A percentile compares a stretch with the other conserved stretches of the same genome.
These are phyloP conservation scores for Furcasterigmium furcatum DNA, from an alignment of 2,329 filamentous ascomycete genomes.

Conservation along the genomic window DNA sequence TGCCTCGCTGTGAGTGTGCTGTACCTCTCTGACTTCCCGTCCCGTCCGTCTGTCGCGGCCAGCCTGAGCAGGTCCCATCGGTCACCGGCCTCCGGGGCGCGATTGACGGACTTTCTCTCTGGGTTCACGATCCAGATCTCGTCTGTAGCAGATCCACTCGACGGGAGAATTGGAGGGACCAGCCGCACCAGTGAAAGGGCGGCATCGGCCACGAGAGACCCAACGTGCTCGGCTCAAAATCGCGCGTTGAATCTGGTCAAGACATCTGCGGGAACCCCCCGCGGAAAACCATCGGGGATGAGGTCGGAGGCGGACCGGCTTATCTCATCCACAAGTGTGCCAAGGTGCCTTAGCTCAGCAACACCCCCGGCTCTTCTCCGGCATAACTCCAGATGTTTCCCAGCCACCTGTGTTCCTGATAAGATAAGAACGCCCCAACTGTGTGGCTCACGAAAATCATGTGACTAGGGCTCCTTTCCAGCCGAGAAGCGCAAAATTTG, in stretches of 20 bases:
- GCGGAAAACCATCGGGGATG: no score
- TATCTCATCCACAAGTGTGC: no score
- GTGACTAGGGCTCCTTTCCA: constrained; percentile 3
- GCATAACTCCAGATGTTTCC: no score
- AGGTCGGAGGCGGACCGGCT: no score
- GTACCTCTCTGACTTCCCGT: no score
- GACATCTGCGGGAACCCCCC: no score
- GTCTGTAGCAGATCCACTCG: neutral
- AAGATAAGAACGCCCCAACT: neutral
- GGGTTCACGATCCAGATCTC: neutral
- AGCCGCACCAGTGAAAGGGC: constrained; percentile 3
- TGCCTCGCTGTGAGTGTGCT: no score
- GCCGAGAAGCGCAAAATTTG: constrained; percentile 16
- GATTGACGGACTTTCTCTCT: constrained; percentile 4
- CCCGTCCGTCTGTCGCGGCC: no score
- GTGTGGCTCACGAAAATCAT: neutral
- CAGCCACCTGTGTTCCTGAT: neutral
- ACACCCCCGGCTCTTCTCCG: no score
- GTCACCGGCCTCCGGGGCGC: no score
- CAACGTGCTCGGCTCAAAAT: neutral
- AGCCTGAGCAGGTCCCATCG: no score
- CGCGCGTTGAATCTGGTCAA: neutral
- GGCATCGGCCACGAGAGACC: neutral
- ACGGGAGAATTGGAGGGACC: neutral
- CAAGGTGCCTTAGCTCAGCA: no score